Conservation (phyloP, 768 basidiomycete genomes). For the Ephemerocybe angulata region DNA sequence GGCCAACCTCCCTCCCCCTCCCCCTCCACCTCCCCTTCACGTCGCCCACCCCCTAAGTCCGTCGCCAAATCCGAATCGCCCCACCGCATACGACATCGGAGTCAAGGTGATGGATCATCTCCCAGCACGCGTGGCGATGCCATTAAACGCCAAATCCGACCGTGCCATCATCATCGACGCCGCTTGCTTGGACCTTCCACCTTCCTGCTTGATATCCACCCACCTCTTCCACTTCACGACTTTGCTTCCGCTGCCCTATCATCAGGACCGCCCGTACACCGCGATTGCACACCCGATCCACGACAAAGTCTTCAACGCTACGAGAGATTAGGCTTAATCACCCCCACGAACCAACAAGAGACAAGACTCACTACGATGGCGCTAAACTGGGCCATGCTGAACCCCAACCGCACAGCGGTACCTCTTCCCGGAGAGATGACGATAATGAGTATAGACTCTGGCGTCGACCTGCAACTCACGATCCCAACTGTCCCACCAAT, state of each 20-base stretch:
- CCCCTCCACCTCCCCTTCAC: no score
- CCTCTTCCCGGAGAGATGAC: conserved; percentile 61
- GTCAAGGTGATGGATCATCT: no score
- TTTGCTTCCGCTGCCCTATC: neutral
- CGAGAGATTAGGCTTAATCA: neutral
- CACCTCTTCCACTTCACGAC: neutral
- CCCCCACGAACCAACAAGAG: conserved; percentile 9
- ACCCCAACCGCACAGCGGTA: conserved; percentile 52
- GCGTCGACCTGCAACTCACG: conserved; percentile 54
- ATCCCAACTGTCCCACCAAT: conserved; percentile 54
- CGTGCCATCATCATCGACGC: no score
- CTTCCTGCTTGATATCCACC: neutral
- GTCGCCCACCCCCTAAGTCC: no score
- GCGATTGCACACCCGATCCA: neutral
- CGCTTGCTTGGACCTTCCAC: neutral
- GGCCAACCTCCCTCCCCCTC: no score
- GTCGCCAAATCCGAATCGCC: no score
- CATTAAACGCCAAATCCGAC: neutral
- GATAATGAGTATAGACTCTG: conserved; percentile 52
- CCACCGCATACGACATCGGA: no score
- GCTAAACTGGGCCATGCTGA: conserved; percentile 75
- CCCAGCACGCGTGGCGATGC: conserved; percentile 4
- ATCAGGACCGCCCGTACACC: no score
- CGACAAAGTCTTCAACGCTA: neutral
- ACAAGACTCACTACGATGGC: conserved; percentile 45